A percentile compares a stretch with the other conserved stretches of the same genome.
Evolutionary conservation across 2,329 filamentous ascomycete genomes (phyloP).

Genomic region (Juglanconis sp.): DNA sequence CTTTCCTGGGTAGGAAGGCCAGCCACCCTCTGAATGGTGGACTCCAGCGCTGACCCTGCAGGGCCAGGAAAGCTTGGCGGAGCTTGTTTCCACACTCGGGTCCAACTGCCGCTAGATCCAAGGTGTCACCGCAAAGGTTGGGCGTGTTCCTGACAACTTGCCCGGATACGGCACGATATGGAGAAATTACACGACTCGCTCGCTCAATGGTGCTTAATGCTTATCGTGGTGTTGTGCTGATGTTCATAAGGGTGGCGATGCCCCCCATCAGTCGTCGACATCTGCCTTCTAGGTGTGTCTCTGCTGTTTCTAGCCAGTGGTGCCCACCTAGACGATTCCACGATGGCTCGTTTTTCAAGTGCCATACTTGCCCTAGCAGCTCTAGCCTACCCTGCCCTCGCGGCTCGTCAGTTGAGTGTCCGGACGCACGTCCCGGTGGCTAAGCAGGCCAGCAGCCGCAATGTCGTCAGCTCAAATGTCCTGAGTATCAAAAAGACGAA

Average conservation of each 20-base stretch:
- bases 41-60: too few relatives aligned
- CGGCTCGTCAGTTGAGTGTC: not conserved
- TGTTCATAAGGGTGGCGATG: not conserved
- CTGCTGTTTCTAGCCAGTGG: not conserved
- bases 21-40: too few relatives aligned
- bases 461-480: conserved; percentile 3
- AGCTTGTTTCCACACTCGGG: too few relatives aligned
- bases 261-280: not conserved
- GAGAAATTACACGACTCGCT: too few relatives aligned
- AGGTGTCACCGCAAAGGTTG: too few relatives aligned
- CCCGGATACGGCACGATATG: too few relatives aligned
- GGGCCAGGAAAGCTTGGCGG: too few relatives aligned
- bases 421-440: not conserved
- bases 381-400: not conserved
- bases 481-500: conserved; percentile 1
- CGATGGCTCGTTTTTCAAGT: not conserved
- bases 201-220: too few relatives aligned
- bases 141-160: too few relatives aligned
- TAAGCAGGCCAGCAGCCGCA: conserved; percentile 1
- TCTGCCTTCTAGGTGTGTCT: not conserved
- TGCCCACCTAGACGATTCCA: not conserved
- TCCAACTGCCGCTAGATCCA: too few relatives aligned
- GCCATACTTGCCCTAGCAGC: not conserved
- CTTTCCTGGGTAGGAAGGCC: too few relatives aligned
- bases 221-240: too few relatives aligned